phyloP scores from a whole-genome alignment of 495 filamentous ascomycete genomes.

The Hyphodiscus hymeniophilus region DNA sequence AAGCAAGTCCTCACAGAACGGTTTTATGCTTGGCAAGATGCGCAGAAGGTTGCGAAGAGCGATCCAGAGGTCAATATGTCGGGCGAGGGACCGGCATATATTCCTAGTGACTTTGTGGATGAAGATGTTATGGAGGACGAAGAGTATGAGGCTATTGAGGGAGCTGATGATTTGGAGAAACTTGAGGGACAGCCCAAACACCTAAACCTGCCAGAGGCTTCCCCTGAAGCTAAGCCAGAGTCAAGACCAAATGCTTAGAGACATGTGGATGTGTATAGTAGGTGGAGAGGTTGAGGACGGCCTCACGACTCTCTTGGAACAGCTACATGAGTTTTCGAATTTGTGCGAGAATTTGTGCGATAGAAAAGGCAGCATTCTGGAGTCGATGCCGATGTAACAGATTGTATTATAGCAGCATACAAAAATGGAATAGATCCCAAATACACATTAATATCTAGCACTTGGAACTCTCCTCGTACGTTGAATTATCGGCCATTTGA shows the following conservation, averaged over 20 bases:
- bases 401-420: background rate
- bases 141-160: conserved; percentile 64
- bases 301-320: too few relatives aligned
- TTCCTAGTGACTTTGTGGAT: conserved; percentile 13
- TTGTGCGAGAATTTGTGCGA: background rate
- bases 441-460: too few relatives aligned
- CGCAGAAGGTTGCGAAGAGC: conserved; percentile 55
- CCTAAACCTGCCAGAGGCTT: background rate
- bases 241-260: conserved; percentile 7
- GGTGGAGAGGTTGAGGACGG: background rate
- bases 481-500: too few relatives aligned
- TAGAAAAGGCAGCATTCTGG: background rate
- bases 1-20: conserved; percentile 80
- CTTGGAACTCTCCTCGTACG: too few relatives aligned
- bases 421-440: background rate
- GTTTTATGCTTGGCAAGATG: conserved; percentile 85
- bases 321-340: background rate
- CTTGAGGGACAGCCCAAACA: background rate
- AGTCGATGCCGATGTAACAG: background rate
- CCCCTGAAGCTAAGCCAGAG: conserved; percentile 11
- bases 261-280: background rate
- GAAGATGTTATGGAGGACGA: conserved; percentile 14
- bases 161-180: conserved; percentile 42
- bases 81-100: conserved; percentile 38
- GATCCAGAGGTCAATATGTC: conserved; percentile 58